Evolutionary conservation across 2,329 filamentous ascomycete genomes (phyloP), one percentile per base, ranked within the genome.

Genomic region (Lithohypha guttulata): DNA sequence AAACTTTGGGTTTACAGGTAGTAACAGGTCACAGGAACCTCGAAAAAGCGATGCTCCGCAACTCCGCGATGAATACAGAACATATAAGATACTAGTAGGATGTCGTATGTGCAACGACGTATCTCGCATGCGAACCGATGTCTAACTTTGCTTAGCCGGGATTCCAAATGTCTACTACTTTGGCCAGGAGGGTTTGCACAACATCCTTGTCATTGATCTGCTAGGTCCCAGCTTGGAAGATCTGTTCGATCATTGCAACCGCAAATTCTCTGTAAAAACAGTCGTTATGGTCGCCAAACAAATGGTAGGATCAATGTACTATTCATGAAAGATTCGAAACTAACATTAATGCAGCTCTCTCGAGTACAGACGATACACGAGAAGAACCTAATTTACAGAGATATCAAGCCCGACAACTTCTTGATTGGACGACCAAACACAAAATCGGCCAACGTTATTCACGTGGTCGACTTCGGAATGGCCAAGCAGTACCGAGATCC

Each of bases 161-260:
- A 96, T 98, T 53, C 91, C 91, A 56, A 96, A 96, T 75, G 91
- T 98, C 56, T 96, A 96, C 69, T 98, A 96, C 67, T 98, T 96
- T 54, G 91, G 91, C 47, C 91, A 98, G 60, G 89, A 96, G 65
- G 91, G 89, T 53, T 79, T 96, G 20, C 91, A 98, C 71, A 96
- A 98, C 68, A 96, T 96, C 52, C 79, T 98, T 35, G 89, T 98
- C 53, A 96, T 96, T 56, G 89, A 98, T 65, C 73, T 98, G 28
- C 79, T 98, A 18, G 89, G 89, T 11, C 89, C 89, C 37, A 94
- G 86, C 48, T 73, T 98, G 44, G 89, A 98, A 61, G 89, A 98
- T 58, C 75, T 98, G 14, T 98, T 98, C 59, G 89, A 98, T 59
- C 86, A 93, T 64, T 98, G 89, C 69, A 91, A 91, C 58, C 76